Base-by-base conservation (phyloP, 495 filamentous ascomycete genomes). In the Penicillium ochrochloron region DNA sequence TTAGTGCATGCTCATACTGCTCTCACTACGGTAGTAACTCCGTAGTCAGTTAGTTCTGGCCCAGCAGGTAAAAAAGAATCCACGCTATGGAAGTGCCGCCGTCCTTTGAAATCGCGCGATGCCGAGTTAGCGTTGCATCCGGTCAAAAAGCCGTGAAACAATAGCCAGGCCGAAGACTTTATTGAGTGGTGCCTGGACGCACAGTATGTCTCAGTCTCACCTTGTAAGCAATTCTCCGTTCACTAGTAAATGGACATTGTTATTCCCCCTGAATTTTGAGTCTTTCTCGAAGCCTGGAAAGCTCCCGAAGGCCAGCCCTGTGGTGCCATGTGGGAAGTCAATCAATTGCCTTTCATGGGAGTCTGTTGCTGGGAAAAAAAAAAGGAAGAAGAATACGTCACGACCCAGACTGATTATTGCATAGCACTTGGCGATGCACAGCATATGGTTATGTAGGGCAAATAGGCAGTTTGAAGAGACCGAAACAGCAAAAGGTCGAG, bases 311-410 rank as follows among this genome's bases (percentile, higher is more conserved):
- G 25, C 14, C 29, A 33, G 29, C 29, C 17, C n/a, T 34, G 33
- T 34, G 33, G 52, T 54, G 7, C 52, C 52, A 55, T 55, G 52
- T 55, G 52, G 52, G 17, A 55, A 55, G 31, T 5, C 17, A 55
- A 21, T 11, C 52, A 21, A 19, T 34, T 34, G 12, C 29, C 52
- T 37, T 37, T 35, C 31, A n/a, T 21, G 29, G 53, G 29, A 25
- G 19, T 33, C 31, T 17, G 11, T 35, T 10, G 17, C 52, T 34
- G 23, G 21, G 23, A 50, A 14, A 8, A 31, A 51, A 17, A 15
- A 29, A 19, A 29, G 9, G 11, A 2, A 19, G 11, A 23, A 51
- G 4, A 5, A 50, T 50, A 51, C 48, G 48, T 51, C 48, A 52
- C 14, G 48, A 52, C 12, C 48, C 15, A n/a, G 11, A 10, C 11